phyloP scores from a whole-genome alignment of 352 stramenopile genomes.

The Phytophthora syringae region DNA sequence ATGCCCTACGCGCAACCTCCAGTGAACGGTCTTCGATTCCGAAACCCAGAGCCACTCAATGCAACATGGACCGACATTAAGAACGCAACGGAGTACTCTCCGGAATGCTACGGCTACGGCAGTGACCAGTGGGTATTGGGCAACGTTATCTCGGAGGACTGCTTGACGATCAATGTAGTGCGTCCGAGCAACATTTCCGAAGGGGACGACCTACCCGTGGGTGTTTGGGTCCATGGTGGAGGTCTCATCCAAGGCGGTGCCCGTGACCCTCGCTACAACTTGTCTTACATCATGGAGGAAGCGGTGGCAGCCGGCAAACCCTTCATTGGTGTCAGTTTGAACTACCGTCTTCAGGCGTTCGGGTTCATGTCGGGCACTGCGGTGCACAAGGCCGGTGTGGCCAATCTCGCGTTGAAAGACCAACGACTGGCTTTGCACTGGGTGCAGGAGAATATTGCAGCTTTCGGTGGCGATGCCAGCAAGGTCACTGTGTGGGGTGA shows the following conservation, averaged over 20 bases:
- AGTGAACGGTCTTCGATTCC: slow-evolving; percentile 29
- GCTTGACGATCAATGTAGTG: slow-evolving; percentile 87
- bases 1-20: slow-evolving; percentile 44
- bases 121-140: too few relatives aligned
- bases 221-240: slow-evolving; percentile 33
- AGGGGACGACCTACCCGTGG: slow-evolving; percentile 25
- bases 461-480: slow-evolving; percentile 83
- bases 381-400: slow-evolving; percentile 52
- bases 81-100: too few relatives aligned
- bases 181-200: slow-evolving; percentile 39
- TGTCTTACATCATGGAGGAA: slow-evolving; percentile 41
- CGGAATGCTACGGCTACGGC: too few relatives aligned
- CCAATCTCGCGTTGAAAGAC: slow-evolving; percentile 89
- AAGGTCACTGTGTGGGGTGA: slow-evolving; percentile 91
- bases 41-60: slow-evolving; percentile 26
- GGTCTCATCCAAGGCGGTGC: slow-evolving; percentile 31
- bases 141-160: too few relatives aligned
- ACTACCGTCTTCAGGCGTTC: slow-evolving; percentile 46
- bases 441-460: slow-evolving; percentile 80
- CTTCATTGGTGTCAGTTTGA: slow-evolving; percentile 49
- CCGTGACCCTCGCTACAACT: slow-evolving; percentile 37
- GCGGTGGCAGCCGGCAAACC: slow-evolving; percentile 19
- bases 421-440: slow-evolving; percentile 84
- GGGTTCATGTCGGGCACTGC: slow-evolving; percentile 40
- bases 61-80: slow-evolving; percentile 26